A percentile compares a stretch with the other conserved stretches of the same genome.
Conservation (phyloP, 2,329 filamentous ascomycete species). For the Raffaelea arxii region DNA sequence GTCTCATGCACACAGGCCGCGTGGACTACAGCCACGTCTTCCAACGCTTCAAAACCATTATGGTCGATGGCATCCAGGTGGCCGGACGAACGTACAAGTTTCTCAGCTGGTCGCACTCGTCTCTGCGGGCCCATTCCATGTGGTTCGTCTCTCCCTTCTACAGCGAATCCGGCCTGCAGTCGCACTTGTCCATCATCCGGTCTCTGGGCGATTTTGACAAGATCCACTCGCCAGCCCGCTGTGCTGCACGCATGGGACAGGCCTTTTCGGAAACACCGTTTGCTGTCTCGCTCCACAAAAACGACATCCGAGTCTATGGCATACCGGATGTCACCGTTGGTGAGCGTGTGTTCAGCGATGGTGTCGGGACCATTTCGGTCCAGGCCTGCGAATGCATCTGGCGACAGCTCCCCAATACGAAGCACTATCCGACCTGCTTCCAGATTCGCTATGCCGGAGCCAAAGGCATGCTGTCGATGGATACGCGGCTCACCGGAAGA, state of each 20-base stretch:
- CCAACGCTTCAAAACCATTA: slow-evolving; percentile 48
- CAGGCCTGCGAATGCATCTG: slow-evolving; percentile 52
- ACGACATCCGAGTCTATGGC: slow-evolving; percentile 20
- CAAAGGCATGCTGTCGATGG: slow-evolving; percentile 71
- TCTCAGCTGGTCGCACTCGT: slow-evolving; percentile 72
- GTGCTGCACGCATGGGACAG: slow-evolving; percentile 51
- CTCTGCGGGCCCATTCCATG: slow-evolving; percentile 58
- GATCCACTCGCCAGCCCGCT: slow-evolving; percentile 44
- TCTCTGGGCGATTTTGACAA: slow-evolving; percentile 38
- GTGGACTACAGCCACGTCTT: slow-evolving; percentile 43
- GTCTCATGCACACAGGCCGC: slow-evolving; percentile 46
- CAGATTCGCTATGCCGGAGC: slow-evolving; percentile 67
- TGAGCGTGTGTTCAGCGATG: slow-evolving; percentile 63
- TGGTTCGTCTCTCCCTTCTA: slow-evolving; percentile 49
- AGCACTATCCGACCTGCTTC: slow-evolving; percentile 50
- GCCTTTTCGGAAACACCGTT: slow-evolving; percentile 68
- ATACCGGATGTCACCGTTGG: slow-evolving; percentile 43
- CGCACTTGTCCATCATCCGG: slow-evolving; percentile 33
- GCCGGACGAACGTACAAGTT: slow-evolving; percentile 56
- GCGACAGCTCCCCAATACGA: slow-evolving; percentile 36
- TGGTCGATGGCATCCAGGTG: slow-evolving; percentile 51
- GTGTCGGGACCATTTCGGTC: slow-evolving; percentile 63
- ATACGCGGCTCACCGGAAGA: slow-evolving; percentile 48
- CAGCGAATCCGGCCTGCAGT: slow-evolving; percentile 21
- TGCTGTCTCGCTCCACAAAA: slow-evolving; percentile 40